Base-by-base conservation (phyloP, 169 alveolate species). In the Plasmodium falciparum region DNA sequence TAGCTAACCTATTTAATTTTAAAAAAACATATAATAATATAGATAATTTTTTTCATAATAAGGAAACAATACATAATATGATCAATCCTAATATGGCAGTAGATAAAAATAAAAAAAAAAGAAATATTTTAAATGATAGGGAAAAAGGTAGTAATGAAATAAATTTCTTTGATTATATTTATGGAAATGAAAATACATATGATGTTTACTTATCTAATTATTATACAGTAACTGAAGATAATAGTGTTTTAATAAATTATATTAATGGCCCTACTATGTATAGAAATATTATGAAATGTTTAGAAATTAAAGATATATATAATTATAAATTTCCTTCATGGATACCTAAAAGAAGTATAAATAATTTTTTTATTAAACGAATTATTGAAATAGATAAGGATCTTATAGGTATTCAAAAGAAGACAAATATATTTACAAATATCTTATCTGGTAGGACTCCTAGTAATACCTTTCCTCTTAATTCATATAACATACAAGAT, bases 341-440 rank as follows among this genome's bases (percentile, higher is more conserved):
- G 92, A 71, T 85, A 15, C 92, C 92, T 59, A 43, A 74, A 39
- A 85, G 92, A 73, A 85, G 92, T 49, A 59, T 85, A 71, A 52
- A 71, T 1, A 85, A 33, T 22, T 85, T 85, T 85, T 66, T 85
- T 47, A 39, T 85, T 12, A 85, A 73, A 69, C 39, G 74, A 4
- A 33, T 83, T 58, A 58, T 26, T n/a, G 91, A 83, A 83, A 50
- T 83, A 52, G 43, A 83, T 69, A 54, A 73, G 47, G 24, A 26
- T 47, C 47, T 7, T 39, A 29, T 61, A 1, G 73, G 45, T 29
- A 63, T 47, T 47, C 20, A 15, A 13, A 76, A 47, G 9, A 66
- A 66, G 29, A 11, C n/a, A 13, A 66, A 5, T 2, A 24, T 26
- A 63, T 20, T 6, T 63, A 20, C 29, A 8, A 66, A 66, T 33